Percentiles rank a stretch among this genome's conserved stretches.
Conservation (phyloP, 441 rosid genomes). For the Populus hybrid region DNA sequence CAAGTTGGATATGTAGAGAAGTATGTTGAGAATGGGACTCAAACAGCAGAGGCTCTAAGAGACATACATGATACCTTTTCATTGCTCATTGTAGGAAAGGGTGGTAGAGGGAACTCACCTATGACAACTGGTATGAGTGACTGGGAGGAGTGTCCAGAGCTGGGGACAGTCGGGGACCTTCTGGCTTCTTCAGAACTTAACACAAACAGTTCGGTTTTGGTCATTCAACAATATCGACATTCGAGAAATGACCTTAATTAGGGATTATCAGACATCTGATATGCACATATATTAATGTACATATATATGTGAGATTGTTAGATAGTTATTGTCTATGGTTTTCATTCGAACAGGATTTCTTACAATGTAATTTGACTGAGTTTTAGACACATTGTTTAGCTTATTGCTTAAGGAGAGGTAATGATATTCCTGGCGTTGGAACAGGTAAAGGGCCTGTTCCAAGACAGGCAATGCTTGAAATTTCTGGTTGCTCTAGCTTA, state of each 20-base stretch:
- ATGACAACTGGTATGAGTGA: slow-evolving; percentile 67
- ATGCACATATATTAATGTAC: neutral
- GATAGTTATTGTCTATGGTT: neutral
- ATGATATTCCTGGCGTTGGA: too few species aligned
- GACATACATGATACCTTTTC: slow-evolving; percentile 55
- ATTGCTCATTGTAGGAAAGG: slow-evolving; percentile 66
- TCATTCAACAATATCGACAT: slow-evolving; percentile 61
- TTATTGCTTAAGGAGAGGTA: neutral
- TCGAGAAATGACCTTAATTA: slow-evolving; percentile 18
- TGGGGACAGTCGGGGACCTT: slow-evolving; percentile 70
- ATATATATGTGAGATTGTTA: neutral
- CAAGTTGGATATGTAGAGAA: slow-evolving; percentile 57
- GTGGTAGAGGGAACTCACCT: slow-evolving; percentile 43
- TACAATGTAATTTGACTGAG: neutral
- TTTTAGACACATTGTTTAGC: too few species aligned
- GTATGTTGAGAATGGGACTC: slow-evolving; percentile 41
- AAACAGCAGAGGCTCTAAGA: slow-evolving; percentile 43
- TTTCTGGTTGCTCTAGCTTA: too few species aligned
- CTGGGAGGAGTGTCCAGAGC: slow-evolving; percentile 90
- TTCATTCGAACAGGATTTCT: neutral
- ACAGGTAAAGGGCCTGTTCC: neutral
- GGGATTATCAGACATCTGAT: slow-evolving; percentile 11
- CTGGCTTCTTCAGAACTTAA: slow-evolving; percentile 64
- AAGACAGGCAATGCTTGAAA: too few species aligned
- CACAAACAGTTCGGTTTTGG: slow-evolving; percentile 56